phyloP scores from a whole-genome alignment of 306 rosid species.

The Lathyrus sativus region DNA sequence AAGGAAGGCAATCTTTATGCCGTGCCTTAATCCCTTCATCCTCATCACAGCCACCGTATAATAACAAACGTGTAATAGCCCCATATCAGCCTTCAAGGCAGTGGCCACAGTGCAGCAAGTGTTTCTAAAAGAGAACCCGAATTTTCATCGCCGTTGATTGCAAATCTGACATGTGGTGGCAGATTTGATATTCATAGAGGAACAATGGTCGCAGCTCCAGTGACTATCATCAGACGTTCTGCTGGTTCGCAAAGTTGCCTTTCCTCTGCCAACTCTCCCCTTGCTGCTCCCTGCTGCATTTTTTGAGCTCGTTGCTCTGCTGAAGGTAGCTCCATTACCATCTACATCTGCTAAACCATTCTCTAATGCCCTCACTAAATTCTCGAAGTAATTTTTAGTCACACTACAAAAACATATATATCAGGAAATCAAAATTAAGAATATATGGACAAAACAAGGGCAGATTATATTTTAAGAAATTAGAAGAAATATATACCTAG shows the following conservation, averaged over 20 bases:
- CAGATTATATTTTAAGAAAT: neutral
- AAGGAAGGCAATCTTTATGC: slow-evolving; percentile 33
- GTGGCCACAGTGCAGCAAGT: slow-evolving; percentile 12
- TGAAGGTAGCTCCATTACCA: slow-evolving; percentile 45
- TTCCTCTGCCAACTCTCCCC: slow-evolving; percentile 53
- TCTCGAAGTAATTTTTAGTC: slow-evolving; percentile 55
- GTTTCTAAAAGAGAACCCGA: slow-evolving; percentile 8
- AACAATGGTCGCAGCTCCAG: slow-evolving; percentile 52
- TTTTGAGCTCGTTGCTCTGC: slow-evolving; percentile 53
- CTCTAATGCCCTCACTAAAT: slow-evolving; percentile 65
- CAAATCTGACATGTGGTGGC: slow-evolving; percentile 47
- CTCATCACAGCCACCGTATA: slow-evolving; percentile 29
- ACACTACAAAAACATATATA: slow-evolving; percentile 44
- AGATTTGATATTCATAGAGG: slow-evolving; percentile 45
- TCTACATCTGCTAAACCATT: slow-evolving; percentile 62
- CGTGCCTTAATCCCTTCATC: slow-evolving; percentile 25
- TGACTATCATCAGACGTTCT: slow-evolving; percentile 39
- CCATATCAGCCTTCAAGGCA: slow-evolving; percentile 19
- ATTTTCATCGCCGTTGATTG: slow-evolving; percentile 44
- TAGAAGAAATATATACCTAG: slow-evolving; percentile 45
- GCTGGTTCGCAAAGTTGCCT: slow-evolving; percentile 38
- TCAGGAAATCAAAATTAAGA: slow-evolving; percentile 15
- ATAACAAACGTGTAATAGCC: neutral
- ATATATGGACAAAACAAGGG: slow-evolving; percentile 17
- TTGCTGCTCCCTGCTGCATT: slow-evolving; percentile 48